These are phyloP conservation scores for Jaminaea rosea DNA, from an alignment of 1,284 basidiomycete species.

Conservation along the genomic window DNA sequence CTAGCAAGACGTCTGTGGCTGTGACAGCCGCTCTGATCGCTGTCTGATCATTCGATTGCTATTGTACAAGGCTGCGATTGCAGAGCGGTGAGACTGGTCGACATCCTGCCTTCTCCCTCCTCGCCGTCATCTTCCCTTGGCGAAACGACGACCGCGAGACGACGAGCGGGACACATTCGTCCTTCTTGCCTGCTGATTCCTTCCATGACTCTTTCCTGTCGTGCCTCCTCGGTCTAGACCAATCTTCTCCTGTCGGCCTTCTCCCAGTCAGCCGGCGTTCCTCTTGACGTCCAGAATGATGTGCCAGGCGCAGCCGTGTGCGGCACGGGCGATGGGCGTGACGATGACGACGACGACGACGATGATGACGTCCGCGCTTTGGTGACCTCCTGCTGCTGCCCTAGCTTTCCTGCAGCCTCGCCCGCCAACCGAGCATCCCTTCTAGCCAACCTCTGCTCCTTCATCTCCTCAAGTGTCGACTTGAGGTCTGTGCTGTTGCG, in stretches of 20 bases:
- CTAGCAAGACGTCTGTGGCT: too few relatives aligned
- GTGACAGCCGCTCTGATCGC: too few relatives aligned
- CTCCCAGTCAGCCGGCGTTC: slow-evolving; percentile 9
- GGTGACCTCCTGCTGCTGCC: background rate
- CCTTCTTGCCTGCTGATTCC: too few relatives aligned
- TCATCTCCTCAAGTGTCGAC: slow-evolving; percentile 23
- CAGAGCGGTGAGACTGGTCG: too few relatives aligned
- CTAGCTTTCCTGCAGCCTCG: background rate
- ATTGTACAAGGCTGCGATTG: too few relatives aligned
- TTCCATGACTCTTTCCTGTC: too few relatives aligned
- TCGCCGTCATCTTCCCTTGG: too few relatives aligned
- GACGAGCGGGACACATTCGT: too few relatives aligned
- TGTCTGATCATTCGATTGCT: too few relatives aligned
- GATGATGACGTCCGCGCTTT: background rate
- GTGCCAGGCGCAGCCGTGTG: background rate
- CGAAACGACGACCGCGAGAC: too few relatives aligned
- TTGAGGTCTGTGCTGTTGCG: slow-evolving; percentile 20
- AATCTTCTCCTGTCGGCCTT: slow-evolving; percentile 11
- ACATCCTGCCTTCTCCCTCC: too few relatives aligned
- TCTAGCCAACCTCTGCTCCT: slow-evolving; percentile 19
- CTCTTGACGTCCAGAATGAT: background rate
- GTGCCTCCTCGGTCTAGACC: too few relatives aligned
- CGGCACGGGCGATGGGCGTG: background rate
- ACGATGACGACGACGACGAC: background rate
- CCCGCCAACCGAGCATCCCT: slow-evolving; percentile 17